phyloP scores from a whole-genome alignment of 2,329 filamentous ascomycete genomes.

The Aspergillus aculeatinus region DNA sequence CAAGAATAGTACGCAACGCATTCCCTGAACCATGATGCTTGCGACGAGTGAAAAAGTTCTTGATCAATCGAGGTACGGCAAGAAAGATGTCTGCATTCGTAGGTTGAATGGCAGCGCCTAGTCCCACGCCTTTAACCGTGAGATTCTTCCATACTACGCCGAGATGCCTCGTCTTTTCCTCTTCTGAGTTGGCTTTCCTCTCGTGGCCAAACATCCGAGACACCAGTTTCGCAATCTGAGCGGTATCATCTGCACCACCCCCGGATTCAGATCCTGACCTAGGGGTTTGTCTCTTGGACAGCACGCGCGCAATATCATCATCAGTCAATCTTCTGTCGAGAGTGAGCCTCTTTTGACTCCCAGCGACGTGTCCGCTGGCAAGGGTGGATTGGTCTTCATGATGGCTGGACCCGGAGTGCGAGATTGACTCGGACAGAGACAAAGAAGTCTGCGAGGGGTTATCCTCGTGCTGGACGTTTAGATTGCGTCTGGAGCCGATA shows the following conservation, averaged over 20 bases:
- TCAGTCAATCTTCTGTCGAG: constrained; percentile 15
- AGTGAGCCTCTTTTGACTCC: not conserved
- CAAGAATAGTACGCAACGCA: constrained; percentile 64
- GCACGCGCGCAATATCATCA: constrained; percentile 19
- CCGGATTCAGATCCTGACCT: constrained; percentile 21
- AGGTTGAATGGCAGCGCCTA: constrained; percentile 62
- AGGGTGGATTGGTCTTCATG: not conserved
- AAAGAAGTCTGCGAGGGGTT: constrained; percentile 1
- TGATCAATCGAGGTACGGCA: constrained; percentile 48
- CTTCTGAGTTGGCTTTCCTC: constrained; percentile 64
- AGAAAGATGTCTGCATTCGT: constrained; percentile 59
- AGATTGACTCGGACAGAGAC: constrained; percentile 23
- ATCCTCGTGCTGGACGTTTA: not conserved
- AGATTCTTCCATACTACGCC: constrained; percentile 70
- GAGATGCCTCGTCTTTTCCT: constrained; percentile 67
- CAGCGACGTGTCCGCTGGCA: not conserved
- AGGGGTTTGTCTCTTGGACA: constrained; percentile 28
- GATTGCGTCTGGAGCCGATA: not conserved
- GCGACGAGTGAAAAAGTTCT: constrained; percentile 42
- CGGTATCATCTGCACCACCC: constrained; percentile 30
- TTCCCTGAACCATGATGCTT: constrained; percentile 30
- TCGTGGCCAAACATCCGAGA: constrained; percentile 69
- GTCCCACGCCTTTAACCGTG: constrained; percentile 67
- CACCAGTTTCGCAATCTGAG: constrained; percentile 51
- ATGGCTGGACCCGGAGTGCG: not conserved